Conservation (phyloP, 2,329 filamentous ascomycete species). For the Onygena corvina region DNA sequence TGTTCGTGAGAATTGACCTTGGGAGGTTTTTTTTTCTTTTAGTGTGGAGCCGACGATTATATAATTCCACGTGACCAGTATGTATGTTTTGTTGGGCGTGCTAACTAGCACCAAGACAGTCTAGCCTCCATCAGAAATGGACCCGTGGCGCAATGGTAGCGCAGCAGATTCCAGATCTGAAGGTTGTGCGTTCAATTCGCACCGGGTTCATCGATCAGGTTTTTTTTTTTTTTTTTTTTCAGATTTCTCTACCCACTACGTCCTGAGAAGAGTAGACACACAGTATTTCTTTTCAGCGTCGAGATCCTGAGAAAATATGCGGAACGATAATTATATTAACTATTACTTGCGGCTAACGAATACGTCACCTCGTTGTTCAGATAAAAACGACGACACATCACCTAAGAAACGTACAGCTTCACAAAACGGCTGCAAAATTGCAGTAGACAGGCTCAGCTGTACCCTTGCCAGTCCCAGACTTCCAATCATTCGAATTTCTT, state of each 20-base stretch:
- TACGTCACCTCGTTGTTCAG: not conserved
- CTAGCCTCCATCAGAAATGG: not conserved
- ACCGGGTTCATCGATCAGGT: constrained; percentile 9
- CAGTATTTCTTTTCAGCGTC: not conserved
- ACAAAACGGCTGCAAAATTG: not conserved
- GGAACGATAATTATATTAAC: constrained; percentile 3
- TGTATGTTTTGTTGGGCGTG: not conserved
- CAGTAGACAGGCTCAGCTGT: not conserved
- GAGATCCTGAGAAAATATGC: not conserved
- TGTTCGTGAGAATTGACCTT: not conserved
- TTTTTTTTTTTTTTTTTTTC: constrained; percentile 6
- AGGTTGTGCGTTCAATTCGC: constrained; percentile 15
- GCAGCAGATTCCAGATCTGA: constrained; percentile 15
- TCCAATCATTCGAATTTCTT: not conserved
- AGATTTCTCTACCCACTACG: no score
- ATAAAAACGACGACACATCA: not conserved
- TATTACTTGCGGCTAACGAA: not conserved
- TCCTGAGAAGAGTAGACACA: no score
- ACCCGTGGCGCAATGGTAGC: constrained; percentile 15
- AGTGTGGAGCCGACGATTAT: not conserved
- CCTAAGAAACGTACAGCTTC: not conserved
- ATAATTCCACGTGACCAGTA: not conserved
- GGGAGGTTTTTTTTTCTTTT: not conserved
- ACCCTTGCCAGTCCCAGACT: not conserved
- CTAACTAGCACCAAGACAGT: not conserved